Percentiles rank a stretch among this genome's conserved stretches.
phyloP scores from a whole-genome alignment of 148 eudicot species.

The Mesembryanthemum crystallinum region DNA sequence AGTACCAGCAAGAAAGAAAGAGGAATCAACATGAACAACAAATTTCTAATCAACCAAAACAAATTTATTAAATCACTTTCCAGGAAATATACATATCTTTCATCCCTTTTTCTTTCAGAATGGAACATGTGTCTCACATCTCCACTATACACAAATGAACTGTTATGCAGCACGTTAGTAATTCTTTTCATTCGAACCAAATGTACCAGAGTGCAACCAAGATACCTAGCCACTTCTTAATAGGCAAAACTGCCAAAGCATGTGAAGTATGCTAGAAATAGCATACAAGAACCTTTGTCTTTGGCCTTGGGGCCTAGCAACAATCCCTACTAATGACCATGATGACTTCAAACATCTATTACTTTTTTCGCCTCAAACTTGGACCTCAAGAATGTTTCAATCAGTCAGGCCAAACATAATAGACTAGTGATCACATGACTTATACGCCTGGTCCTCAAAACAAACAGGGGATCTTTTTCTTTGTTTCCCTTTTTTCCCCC shows the following conservation, averaged over 20 bases:
- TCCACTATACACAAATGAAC: no score
- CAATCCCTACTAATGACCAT: neutral
- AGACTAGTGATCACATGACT: neutral
- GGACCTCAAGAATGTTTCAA: neutral
- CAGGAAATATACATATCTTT: no score
- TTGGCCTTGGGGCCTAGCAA: neutral
- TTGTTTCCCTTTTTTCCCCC: no score
- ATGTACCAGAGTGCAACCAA: no score
- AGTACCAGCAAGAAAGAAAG: neutral
- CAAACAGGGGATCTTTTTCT: neutral
- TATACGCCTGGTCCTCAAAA: neutral
- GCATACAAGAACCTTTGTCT: neutral
- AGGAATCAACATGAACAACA: neutral
- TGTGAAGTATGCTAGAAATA: neutral
- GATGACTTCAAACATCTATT: neutral
- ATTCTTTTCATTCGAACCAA: neutral
- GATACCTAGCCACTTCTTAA: neutral
- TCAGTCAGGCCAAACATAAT: neutral
- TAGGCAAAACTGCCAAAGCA: constrained; percentile 1
- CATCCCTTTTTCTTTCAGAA: no score
- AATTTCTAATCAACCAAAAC: neutral
- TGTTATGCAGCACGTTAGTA: no score
- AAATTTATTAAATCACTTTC: neutral
- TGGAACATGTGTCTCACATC: no score
- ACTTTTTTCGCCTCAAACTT: neutral